These are phyloP conservation scores for Phialophora expanda DNA, from an alignment of 2,329 filamentous ascomycete species.

Conservation along the genomic window DNA sequence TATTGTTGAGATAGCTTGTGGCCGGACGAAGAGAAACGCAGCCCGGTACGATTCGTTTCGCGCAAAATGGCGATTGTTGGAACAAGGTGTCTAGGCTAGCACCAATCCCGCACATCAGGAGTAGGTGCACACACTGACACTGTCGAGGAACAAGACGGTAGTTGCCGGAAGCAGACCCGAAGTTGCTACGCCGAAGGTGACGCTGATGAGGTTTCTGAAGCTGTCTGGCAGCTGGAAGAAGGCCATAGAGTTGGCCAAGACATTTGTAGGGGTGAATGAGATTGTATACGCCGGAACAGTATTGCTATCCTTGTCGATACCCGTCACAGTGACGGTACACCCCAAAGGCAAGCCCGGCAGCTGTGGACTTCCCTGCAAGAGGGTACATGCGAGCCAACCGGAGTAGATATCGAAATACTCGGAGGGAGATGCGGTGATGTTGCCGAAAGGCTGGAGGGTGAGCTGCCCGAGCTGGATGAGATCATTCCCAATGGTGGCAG, in stretches of 20 bases:
- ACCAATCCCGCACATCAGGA: neutral
- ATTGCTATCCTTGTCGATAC: neutral
- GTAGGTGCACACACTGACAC: conserved; percentile 9
- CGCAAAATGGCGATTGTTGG: neutral
- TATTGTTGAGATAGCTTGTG: neutral
- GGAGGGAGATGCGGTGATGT: conserved; percentile 13
- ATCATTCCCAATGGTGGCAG: neutral
- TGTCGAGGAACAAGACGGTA: conserved; percentile 4
- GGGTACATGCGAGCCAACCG: conserved; percentile 11
- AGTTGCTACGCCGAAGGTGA: conserved; percentile 11
- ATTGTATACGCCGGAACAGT: neutral
- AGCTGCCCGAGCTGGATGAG: neutral
- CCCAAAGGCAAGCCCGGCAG: neutral
- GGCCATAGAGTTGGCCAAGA: neutral
- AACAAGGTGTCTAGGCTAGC: too few species aligned
- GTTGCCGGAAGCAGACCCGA: neutral
- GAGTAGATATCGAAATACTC: conserved; percentile 4
- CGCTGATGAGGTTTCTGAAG: conserved; percentile 14
- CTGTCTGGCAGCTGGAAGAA: conserved; percentile 4
- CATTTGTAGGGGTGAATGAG: neutral
- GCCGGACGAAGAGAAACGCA: neutral
- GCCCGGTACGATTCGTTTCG: neutral
- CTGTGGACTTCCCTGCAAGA: conserved; percentile 1
- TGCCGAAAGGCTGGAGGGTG: conserved; percentile 11
- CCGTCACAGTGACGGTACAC: conserved; percentile 3